These are phyloP conservation scores for Umbelopsis isabellina DNA, from an alignment of 192 early-diverging fungal species.

Conservation along the genomic window DNA sequence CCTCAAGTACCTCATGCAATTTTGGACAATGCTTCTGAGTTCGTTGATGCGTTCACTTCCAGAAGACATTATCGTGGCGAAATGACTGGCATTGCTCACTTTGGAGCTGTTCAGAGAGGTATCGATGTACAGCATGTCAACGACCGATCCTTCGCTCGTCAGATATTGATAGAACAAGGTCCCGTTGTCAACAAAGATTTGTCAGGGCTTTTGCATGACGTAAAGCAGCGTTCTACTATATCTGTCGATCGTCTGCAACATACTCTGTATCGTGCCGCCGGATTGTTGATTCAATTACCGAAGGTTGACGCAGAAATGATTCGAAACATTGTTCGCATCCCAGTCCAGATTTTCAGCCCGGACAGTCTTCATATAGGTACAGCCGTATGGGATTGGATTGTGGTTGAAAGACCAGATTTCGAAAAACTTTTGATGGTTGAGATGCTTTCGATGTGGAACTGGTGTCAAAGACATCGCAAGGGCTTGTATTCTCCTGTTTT, in stretches of 20 bases:
- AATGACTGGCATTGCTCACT: constrained; percentile 45
- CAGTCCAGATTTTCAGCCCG: constrained; percentile 77
- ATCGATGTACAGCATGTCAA: constrained; percentile 10
- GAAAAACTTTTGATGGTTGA: constrained; percentile 84
- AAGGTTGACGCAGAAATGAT: constrained; percentile 74
- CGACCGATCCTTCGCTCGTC: constrained; percentile 20
- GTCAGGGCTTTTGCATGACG: constrained; percentile 41
- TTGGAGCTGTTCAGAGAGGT: not conserved
- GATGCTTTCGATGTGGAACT: constrained; percentile 84
- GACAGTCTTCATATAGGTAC: constrained; percentile 81
- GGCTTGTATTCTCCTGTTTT: constrained; percentile 77
- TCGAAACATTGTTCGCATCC: constrained; percentile 85
- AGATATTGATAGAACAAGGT: constrained; percentile 38
- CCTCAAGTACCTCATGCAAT: constrained; percentile 44
- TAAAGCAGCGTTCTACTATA: constrained; percentile 40
- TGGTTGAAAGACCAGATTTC: constrained; percentile 72
- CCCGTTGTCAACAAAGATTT: constrained; percentile 40
- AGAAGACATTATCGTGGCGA: constrained; percentile 57
- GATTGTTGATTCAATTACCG: constrained; percentile 44
- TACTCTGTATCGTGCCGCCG: constrained; percentile 60
- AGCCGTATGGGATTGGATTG: constrained; percentile 89
- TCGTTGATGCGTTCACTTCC: constrained; percentile 55
- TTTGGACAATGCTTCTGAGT: constrained; percentile 56
- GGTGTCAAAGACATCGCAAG: constrained; percentile 72
- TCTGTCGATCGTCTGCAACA: constrained; percentile 54